Evolutionary conservation across 495 filamentous ascomycete genomes (phyloP).

Genomic region (Daldinia loculata): DNA sequence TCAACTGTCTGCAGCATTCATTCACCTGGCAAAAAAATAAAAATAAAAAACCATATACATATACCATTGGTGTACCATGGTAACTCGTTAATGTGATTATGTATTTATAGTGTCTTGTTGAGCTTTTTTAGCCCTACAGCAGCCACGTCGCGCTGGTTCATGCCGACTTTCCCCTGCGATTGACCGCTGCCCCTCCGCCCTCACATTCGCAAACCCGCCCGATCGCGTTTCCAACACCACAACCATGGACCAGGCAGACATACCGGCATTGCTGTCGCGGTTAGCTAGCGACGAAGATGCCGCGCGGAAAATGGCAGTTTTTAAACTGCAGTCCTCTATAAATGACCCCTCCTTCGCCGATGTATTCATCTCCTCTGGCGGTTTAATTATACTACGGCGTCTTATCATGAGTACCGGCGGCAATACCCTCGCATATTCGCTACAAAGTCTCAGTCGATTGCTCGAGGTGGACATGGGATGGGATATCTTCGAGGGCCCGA

Average conservation of each 20-base stretch:
- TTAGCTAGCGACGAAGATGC: constrained; percentile 75
- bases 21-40: background rate
- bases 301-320: constrained; percentile 97
- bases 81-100: constrained; percentile 19
- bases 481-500: constrained; percentile 72
- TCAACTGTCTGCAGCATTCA: background rate
- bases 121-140: constrained; percentile 28
- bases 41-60: background rate
- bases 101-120: constrained; percentile 34
- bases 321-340: constrained; percentile 93
- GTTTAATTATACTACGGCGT: constrained; percentile 79
- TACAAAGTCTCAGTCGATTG: constrained; percentile 84
- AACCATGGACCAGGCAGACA: constrained; percentile 63
- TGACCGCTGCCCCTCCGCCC: constrained; percentile 17
- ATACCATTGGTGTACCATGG: constrained; percentile 12
- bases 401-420: constrained; percentile 84
- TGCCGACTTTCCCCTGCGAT: constrained; percentile 10
- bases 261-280: constrained; percentile 63
- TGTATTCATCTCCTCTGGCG: constrained; percentile 90
- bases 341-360: constrained; percentile 97
- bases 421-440: constrained; percentile 93
- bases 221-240: constrained; percentile 10
- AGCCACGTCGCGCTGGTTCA: constrained; percentile 31
- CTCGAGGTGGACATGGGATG: constrained; percentile 98
- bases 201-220: constrained; percentile 27